phyloP scores from a whole-genome alignment of 805 yeast genomes.

The Nakazawaea siamensis region DNA sequence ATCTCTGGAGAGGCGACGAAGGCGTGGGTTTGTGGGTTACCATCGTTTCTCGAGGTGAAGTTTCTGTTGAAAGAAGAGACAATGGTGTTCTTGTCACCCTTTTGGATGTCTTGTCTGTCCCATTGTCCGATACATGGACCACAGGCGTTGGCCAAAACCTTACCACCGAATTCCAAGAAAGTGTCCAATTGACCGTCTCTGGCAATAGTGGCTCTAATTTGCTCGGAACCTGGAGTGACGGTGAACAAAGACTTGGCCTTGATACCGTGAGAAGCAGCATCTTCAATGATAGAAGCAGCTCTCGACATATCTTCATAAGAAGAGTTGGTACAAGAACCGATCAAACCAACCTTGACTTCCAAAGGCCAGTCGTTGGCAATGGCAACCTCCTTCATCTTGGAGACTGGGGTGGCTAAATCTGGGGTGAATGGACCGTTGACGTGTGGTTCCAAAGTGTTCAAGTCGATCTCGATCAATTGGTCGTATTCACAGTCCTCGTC shows the following conservation, averaged over 20 bases:
- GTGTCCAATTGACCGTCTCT: constrained; percentile 85
- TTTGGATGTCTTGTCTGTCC: constrained; percentile 79
- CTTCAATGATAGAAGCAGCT: constrained; percentile 82
- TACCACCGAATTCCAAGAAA: constrained; percentile 83
- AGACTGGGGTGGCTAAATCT: constrained; percentile 89
- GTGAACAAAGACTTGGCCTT: constrained; percentile 88
- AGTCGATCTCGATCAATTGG: constrained; percentile 82
- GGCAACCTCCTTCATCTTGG: constrained; percentile 69
- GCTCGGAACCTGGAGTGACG: constrained; percentile 98
- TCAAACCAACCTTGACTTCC: constrained; percentile 83
- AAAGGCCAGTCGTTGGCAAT: constrained; percentile 77
- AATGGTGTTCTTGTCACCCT: constrained; percentile 71
- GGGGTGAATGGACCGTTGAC: constrained; percentile 99
- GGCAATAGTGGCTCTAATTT: constrained; percentile 92
- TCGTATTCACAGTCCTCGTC: constrained; percentile 90
- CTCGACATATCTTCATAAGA: constrained; percentile 98
- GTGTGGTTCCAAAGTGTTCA: constrained; percentile 84
- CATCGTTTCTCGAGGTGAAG: constrained; percentile 96
- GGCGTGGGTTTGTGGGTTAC: constrained; percentile 95
- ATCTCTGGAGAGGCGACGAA: constrained; percentile 98
- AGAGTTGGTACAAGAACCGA: constrained; percentile 98
- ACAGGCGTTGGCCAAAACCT: constrained; percentile 94
- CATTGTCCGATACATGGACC: constrained; percentile 99
- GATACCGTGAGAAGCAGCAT: constrained; percentile 80
- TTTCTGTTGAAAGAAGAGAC: constrained; percentile 97